Conservation (phyloP, 495 filamentous ascomycete species). For the Geopyxis carbonaria region DNA sequence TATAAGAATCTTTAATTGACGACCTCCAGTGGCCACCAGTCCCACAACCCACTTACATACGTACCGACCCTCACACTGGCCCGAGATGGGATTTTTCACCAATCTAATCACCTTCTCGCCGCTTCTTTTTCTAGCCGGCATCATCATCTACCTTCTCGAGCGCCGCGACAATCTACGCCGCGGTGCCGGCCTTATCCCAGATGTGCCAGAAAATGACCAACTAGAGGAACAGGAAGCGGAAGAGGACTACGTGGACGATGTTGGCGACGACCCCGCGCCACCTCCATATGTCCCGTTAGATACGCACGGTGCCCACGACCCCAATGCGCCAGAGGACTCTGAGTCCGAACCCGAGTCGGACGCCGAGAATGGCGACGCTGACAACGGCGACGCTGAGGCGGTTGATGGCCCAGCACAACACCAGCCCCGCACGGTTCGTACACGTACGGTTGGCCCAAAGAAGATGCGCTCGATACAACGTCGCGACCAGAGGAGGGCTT, state of each 20-base stretch:
- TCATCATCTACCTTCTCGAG: constrained; percentile 20
- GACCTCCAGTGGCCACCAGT: neutral
- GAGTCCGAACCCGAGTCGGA: neutral
- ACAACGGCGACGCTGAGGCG: neutral
- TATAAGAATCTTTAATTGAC: neutral
- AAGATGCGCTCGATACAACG: constrained; percentile 33
- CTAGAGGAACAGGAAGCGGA: neutral
- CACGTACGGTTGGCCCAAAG: constrained; percentile 31
- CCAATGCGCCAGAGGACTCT: neutral
- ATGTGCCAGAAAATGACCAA: neutral
- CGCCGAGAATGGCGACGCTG: neutral
- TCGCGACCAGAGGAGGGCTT: constrained; percentile 33
- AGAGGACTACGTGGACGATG: neutral
- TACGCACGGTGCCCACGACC: neutral
- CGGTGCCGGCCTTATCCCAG: neutral
- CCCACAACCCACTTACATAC: neutral
- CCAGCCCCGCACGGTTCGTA: constrained; percentile 2
- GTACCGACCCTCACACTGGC: too few relatives aligned
- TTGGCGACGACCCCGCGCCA: neutral
- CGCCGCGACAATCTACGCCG: constrained; percentile 5
- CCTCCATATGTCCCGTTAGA: neutral
- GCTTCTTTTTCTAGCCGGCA: constrained; percentile 11
- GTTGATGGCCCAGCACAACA: constrained; percentile 1
- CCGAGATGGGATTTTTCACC: constrained; percentile 14
- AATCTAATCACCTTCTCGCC: constrained; percentile 22